Base-by-base conservation (phyloP, 768 basidiomycete genomes). In the button mushroom (Agaricus bisporus) region DNA sequence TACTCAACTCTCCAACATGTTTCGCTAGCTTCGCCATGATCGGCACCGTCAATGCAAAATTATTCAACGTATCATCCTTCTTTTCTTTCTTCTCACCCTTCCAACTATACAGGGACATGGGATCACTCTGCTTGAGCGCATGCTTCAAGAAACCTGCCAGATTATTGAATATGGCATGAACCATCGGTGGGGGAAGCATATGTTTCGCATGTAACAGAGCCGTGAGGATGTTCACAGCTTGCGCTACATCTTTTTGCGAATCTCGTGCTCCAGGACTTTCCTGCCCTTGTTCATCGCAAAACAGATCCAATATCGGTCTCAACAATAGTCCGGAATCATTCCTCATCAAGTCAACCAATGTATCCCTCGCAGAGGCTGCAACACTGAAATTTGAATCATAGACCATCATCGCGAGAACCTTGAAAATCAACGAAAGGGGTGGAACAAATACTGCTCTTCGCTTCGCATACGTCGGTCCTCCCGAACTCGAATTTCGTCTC, bases 311-410 rank as follows among this genome's bases (percentile, higher is more conserved):
- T 12, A 82, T 66, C 17, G 85, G 79, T 9, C 86, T 78, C 11
- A 78, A 72, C 26, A 90, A 68, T n/a, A 88, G 70, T 14, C 73
- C 73, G 4, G 88, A 83, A 59, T 91, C 88, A 60, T 88, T 85
- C 18, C 87, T 77, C 80, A 90, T 83, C 44, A 85, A 66, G 55
- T 87, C 83, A 14, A 86, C 59, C 39, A 89, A 61, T 4, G 79
- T 70, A 25, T 73, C 73, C 41, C 82, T 77, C 18, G 88, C 82
- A 3, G 78, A 71, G 26, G 71, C 75, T 10, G 85, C 77, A 25
- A 89, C 74, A 4, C 65, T 60, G 55, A 80, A 70, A 62, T 82
- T 76, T 28, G 68, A 49, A 59, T 88, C 84, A 41, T 72, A 74
- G 4, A 79, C 72, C 56, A 88, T 65, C 0, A 68, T 62, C 3